Percentiles rank a stretch among this genome's conserved stretches.
These are phyloP conservation scores for Aegilops speltoides DNA, from an alignment of 176 grass and related monocot species.

Conservation along the genomic window DNA sequence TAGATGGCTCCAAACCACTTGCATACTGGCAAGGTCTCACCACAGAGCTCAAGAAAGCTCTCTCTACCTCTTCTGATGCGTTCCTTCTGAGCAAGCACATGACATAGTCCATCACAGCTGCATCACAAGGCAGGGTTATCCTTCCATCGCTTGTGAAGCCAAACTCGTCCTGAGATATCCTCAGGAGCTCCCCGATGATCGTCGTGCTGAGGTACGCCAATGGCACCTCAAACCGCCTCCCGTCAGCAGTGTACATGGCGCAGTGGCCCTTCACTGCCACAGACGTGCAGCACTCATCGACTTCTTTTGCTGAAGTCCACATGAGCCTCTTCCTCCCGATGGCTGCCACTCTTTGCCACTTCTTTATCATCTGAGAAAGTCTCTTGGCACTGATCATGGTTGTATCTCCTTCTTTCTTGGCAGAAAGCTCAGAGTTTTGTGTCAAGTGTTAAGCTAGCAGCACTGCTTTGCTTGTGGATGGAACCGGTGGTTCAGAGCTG, in stretches of 20 bases:
- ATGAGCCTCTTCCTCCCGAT: slow-evolving; percentile 34
- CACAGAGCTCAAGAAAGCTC: slow-evolving; percentile 45
- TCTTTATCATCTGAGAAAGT: slow-evolving; percentile 48
- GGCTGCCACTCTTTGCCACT: slow-evolving; percentile 56
- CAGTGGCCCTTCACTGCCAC: slow-evolving; percentile 32
- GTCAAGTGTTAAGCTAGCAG: not conserved
- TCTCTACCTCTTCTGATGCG: slow-evolving; percentile 46
- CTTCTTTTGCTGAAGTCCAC: not conserved
- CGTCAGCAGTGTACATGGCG: slow-evolving; percentile 29
- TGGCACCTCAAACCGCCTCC: slow-evolving; percentile 34
- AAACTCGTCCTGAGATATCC: slow-evolving; percentile 32
- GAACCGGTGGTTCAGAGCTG: not conserved
- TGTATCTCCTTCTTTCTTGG: slow-evolving; percentile 7
- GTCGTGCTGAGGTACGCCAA: slow-evolving; percentile 22
- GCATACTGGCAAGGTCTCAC: slow-evolving; percentile 28
- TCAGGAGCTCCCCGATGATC: slow-evolving; percentile 30
- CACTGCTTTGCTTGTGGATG: slow-evolving; percentile 30
- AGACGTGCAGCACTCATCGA: not conserved
- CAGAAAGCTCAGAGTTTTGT: slow-evolving; percentile 1
- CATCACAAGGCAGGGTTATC: slow-evolving; percentile 59
- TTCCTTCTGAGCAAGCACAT: slow-evolving; percentile 47
- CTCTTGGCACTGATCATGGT: slow-evolving; percentile 56
- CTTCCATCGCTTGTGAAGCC: slow-evolving; percentile 34
- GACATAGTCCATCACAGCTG: slow-evolving; percentile 43
- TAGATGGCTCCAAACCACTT: not conserved